Base-by-base conservation (phyloP, 225 moss, liverwort and hornwort genomes). In the Asterella californica region DNA sequence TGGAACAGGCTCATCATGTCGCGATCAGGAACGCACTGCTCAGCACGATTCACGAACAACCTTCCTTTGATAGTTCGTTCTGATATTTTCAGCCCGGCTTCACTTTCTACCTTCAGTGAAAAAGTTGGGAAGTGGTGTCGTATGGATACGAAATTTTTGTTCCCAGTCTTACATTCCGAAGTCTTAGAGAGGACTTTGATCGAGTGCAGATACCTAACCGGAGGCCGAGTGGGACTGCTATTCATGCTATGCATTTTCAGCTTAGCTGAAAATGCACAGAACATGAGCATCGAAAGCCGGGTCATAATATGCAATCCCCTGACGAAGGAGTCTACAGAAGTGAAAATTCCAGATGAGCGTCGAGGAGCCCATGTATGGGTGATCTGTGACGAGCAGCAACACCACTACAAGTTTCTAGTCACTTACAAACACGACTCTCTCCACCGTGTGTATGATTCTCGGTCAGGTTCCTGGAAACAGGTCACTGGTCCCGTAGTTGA, bases 291-390 rank as follows among this genome's bases (percentile, higher is more conserved):
- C 10, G n/a, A 49, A 25, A 45, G 2, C 0, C 48, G 48, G 0
- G 30, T 73, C 50, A 24, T 73, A 27, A 25, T 73, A 9, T 73
- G 73, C 73, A 73, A 73, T 17, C 73, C 73, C 2, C 30, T 73
- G 10, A 73, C 73, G 10, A 73, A 52, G 50, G 30, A 73, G 30
- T 50, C 14, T 32, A 52, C n/a, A 2, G 25, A 29, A 10, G 5
- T 73, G 6, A 73, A 10, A 25, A 15, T 73, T 11, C 50, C 73
- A 9, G 73, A 73, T 73, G 17, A n/a, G n/a, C 73, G 73, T 29
- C 73, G 47, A 5, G 30, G 50, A 6, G 73, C 24, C 30, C 45
- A 73, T 46, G 73, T 50, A 29, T 45, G 73, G 30, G 49, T 73
- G 50, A 52, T 73, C 27, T 50, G 24, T 7, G 49, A 52, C 30